phyloP scores from a whole-genome alignment of 768 basidiomycete genomes.

The Cubamyces lactineus region DNA sequence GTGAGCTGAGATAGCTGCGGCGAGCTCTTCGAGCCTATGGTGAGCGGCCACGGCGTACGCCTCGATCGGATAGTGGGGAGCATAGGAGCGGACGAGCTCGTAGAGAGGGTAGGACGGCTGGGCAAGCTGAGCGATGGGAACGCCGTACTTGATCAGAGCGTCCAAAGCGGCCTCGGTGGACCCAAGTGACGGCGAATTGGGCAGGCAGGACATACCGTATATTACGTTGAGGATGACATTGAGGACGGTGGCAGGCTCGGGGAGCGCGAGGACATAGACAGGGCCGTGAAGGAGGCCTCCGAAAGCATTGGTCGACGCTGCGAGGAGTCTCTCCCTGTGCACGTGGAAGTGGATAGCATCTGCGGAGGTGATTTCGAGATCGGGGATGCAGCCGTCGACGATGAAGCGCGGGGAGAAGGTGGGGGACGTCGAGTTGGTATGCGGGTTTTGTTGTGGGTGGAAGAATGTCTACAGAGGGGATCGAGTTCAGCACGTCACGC shows the following conservation, averaged over 20 bases:
- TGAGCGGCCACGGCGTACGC: slow-evolving; percentile 46
- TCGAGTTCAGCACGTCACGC: too few species aligned
- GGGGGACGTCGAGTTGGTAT: too few species aligned
- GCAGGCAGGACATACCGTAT: slow-evolving; percentile 34
- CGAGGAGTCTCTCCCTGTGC: slow-evolving; percentile 28
- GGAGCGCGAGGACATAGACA: slow-evolving; percentile 29
- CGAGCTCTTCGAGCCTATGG: slow-evolving; percentile 42
- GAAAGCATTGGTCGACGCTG: slow-evolving; percentile 35
- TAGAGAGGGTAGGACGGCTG: slow-evolving; percentile 35
- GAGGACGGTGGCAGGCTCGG: slow-evolving; percentile 35
- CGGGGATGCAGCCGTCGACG: slow-evolving; percentile 19
- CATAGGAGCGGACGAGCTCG: slow-evolving; percentile 38
- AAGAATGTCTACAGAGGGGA: too few species aligned
- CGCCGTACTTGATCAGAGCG: slow-evolving; percentile 35
- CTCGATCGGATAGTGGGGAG: slow-evolving; percentile 42
- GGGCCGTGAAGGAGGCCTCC: slow-evolving; percentile 23
- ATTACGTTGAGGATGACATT: slow-evolving; percentile 41
- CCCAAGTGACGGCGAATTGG: slow-evolving; percentile 35
- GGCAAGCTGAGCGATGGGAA: slow-evolving; percentile 31
- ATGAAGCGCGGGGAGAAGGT: too few species aligned
- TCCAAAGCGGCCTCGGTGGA: slow-evolving; percentile 32
- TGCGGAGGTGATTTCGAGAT: slow-evolving; percentile 34
- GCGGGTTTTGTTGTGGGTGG: too few species aligned
- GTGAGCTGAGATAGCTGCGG: slow-evolving; percentile 43
- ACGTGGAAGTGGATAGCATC: slow-evolving; percentile 39